A percentile compares a stretch with the other conserved stretches of the same genome.
Conservation (phyloP, 805 yeast genomes). For the Wickerhamomyces alni region DNA sequence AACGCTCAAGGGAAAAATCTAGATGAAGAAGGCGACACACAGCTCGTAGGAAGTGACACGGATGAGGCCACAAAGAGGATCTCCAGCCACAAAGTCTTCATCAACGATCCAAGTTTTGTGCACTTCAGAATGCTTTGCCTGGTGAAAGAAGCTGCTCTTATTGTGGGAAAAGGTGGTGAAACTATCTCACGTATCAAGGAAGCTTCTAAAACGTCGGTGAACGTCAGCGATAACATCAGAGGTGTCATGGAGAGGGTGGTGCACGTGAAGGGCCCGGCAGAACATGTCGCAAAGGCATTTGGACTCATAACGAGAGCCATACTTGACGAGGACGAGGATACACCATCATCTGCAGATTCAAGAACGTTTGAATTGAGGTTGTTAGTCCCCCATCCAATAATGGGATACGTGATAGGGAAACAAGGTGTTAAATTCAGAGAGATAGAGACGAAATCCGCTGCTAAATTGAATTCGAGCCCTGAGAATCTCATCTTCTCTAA, state of each 20-base stretch:
- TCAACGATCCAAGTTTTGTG: constrained; percentile 54
- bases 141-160: constrained; percentile 66
- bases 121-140: constrained; percentile 70
- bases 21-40: constrained; percentile 1
- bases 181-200: constrained; percentile 59
- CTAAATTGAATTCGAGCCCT: constrained; percentile 68
- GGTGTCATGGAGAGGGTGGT: constrained; percentile 73
- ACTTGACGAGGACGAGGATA: constrained; percentile 59
- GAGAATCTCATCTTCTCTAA: constrained; percentile 68
- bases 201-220: constrained; percentile 55
- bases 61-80: constrained; percentile 3
- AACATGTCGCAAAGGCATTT: constrained; percentile 75
- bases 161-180: constrained; percentile 82
- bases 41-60: not conserved
- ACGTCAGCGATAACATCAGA: constrained; percentile 66
- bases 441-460: constrained; percentile 78
- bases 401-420: constrained; percentile 79
- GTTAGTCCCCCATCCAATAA: constrained; percentile 70
- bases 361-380: constrained; percentile 51
- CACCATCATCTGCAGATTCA: constrained; percentile 51
- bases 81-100: constrained; percentile 24
- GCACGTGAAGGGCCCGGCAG: constrained; percentile 67
- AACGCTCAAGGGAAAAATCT: too few relatives aligned
- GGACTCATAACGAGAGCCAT: constrained; percentile 67
- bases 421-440: constrained; percentile 69